phyloP scores from a whole-genome alignment of 345 rosid genomes.

The Populus simonii region DNA sequence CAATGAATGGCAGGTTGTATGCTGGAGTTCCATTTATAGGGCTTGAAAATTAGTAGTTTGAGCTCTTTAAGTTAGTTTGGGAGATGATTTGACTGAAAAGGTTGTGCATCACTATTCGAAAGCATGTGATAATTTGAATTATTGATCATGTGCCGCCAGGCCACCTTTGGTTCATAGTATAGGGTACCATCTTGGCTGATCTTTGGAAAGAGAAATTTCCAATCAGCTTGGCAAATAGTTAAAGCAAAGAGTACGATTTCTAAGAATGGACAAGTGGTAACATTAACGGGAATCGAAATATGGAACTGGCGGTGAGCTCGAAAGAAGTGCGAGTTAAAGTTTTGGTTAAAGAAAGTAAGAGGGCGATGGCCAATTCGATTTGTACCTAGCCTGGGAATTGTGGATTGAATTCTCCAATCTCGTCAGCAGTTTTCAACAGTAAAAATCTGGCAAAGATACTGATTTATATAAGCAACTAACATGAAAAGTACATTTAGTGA shows the following conservation, averaged over 20 bases:
- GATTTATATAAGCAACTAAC: background rate
- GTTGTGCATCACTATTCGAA: background rate
- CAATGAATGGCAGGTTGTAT: background rate
- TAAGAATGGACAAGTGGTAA: background rate
- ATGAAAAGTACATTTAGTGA: background rate
- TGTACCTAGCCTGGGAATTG: background rate
- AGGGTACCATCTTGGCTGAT: slow-evolving; percentile 7
- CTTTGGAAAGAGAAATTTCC: slow-evolving; percentile 11
- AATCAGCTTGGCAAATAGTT: background rate
- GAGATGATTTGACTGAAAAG: slow-evolving; percentile 5
- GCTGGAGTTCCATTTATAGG: slow-evolving; percentile 22
- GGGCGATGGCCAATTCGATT: background rate
- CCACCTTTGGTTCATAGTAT: slow-evolving; percentile 21
- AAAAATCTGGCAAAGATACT: background rate
- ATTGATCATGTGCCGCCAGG: slow-evolving; percentile 26
- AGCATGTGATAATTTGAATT: slow-evolving; percentile 10
- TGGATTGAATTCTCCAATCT: background rate
- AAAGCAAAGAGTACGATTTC: background rate
- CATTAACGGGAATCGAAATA: background rate
- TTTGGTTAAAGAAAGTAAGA: background rate
- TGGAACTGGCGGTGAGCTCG: background rate
- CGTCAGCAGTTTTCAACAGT: background rate
- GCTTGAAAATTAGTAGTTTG: background rate
- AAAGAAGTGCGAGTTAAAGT: background rate
- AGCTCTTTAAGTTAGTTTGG: background rate